Base-by-base conservation (phyloP, 495 filamentous ascomycete genomes). In the Neurospora hispaniola region DNA sequence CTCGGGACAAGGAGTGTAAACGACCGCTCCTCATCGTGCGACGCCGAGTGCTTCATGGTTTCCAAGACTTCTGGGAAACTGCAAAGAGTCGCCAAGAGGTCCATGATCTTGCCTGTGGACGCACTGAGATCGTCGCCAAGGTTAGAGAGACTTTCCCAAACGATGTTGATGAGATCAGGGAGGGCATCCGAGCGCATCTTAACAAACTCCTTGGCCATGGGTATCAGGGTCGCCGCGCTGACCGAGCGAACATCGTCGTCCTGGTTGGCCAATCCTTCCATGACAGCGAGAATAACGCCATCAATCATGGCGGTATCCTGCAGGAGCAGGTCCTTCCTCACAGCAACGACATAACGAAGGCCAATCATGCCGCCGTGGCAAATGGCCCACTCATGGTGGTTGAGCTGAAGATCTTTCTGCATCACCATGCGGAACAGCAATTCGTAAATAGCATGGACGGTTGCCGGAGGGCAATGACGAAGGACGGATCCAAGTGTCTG, bases 341-440 rank as follows among this genome's bases (percentile, higher is more conserved):
- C 93, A 5, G 96, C 96, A 42, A 98, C 96, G 69, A 99, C 86
- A 77, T 99, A 99, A 76, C 94, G 86, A 72, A 99, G 83, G 27
- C 96, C 96, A 35, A 97, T 94, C 96, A 98, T 98, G 69, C 96
- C 96, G 73, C 96, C 96, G 81, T 99, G 96, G 78, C 94, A 97
- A 35, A 97, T 92, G 73, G 97, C 93, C 96, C 96, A 99, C 20
- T 93, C 84, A 8, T 90, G 90, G 14, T 86, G 86, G 4, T 89
- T 87, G 9, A 94, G 81, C 11, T 86, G 86, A 23, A 96, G 83
- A 72, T 94, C 93, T 54, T 88, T 89, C 79, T 97, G 93, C 93
- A 97, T 96, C 54, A 98, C 93, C 81, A 99, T 91, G 23, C 91
- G 88, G 73, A 94, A 90, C 18, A 99, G 85, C 59, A 94, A 89